These are phyloP conservation scores for Stentor coeruleus DNA, from an alignment of 73 alveolate genomes.

Conservation along the genomic window DNA sequence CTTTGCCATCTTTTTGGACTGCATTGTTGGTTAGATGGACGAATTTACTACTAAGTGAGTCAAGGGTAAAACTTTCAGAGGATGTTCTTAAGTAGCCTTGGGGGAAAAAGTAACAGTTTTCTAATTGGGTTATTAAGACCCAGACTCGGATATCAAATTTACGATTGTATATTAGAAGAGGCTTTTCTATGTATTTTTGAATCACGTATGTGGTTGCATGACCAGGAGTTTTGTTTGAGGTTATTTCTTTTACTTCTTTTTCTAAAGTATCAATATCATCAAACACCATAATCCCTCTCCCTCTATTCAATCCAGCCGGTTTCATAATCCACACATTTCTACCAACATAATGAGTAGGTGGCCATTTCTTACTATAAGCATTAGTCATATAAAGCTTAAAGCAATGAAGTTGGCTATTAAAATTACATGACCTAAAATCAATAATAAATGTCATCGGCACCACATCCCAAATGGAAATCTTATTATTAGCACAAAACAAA, in stretches of 20 bases:
- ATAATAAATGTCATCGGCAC: constrained; percentile 43
- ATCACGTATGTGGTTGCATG: constrained; percentile 51
- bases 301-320: constrained; percentile 96
- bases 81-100: constrained; percentile 94
- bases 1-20: constrained; percentile 77
- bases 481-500: constrained; percentile 23
- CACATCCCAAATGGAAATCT: constrained; percentile 23
- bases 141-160: constrained; percentile 95
- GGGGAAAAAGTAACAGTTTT: constrained; percentile 81
- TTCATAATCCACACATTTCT: constrained; percentile 96
- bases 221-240: not conserved
- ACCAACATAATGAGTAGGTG: constrained; percentile 67
- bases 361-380: constrained; percentile 30
- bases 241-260: constrained; percentile 36
- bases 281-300: constrained; percentile 91
- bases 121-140: constrained; percentile 83
- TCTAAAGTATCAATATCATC: constrained; percentile 76
- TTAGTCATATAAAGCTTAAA: constrained; percentile 39
- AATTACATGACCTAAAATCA: constrained; percentile 28
- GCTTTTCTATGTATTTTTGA: constrained; percentile 98
- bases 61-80: constrained; percentile 84
- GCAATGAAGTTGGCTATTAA: constrained; percentile 26
- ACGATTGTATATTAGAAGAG: constrained; percentile 80
- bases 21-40: constrained; percentile 95
- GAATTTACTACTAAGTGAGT: constrained; percentile 77